These are phyloP conservation scores for Linderina pennispora DNA, from an alignment of 192 early-diverging fungal species.

Conservation along the genomic window DNA sequence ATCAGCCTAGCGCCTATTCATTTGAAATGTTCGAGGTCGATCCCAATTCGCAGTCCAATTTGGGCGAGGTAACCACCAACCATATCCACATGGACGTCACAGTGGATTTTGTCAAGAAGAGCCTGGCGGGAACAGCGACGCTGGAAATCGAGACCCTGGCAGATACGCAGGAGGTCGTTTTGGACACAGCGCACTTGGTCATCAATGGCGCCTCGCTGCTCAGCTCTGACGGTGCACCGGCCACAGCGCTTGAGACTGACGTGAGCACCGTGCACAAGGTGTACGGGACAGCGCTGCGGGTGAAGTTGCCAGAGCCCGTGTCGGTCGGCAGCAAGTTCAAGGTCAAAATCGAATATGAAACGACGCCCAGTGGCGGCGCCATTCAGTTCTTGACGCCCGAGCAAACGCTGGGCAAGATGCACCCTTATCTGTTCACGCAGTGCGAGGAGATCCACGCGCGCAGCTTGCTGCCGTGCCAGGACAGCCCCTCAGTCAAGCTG, in stretches of 20 bases:
- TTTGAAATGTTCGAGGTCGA: slow-evolving; percentile 51
- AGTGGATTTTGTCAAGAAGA: slow-evolving; percentile 70
- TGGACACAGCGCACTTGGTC: slow-evolving; percentile 64
- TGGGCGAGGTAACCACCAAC: slow-evolving; percentile 60
- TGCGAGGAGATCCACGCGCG: slow-evolving; percentile 96
- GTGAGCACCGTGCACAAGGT: slow-evolving; percentile 49
- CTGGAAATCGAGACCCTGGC: slow-evolving; percentile 54
- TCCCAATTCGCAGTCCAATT: slow-evolving; percentile 81
- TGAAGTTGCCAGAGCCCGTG: slow-evolving; percentile 50
- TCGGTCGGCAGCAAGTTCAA: slow-evolving; percentile 46
- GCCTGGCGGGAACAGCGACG: slow-evolving; percentile 59
- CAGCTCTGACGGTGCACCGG: slow-evolving; percentile 1
- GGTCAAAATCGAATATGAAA: slow-evolving; percentile 68
- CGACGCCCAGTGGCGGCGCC: slow-evolving; percentile 78
- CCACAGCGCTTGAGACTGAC: slow-evolving; percentile 12
- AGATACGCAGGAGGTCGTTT: slow-evolving; percentile 54
- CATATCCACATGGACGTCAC: slow-evolving; percentile 72
- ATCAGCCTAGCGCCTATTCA: background rate
- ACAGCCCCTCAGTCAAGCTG: slow-evolving; percentile 80
- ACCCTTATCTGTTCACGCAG: slow-evolving; percentile 97
- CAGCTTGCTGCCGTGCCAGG: slow-evolving; percentile 85
- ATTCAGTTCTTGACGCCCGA: slow-evolving; percentile 85
- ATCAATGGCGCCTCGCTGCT: slow-evolving; percentile 16
- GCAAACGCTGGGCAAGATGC: slow-evolving; percentile 90
- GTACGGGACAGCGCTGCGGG: slow-evolving; percentile 68